These are phyloP conservation scores for Backusella tuberculispora DNA, from an alignment of 192 early-diverging fungal genomes.

Conservation along the genomic window DNA sequence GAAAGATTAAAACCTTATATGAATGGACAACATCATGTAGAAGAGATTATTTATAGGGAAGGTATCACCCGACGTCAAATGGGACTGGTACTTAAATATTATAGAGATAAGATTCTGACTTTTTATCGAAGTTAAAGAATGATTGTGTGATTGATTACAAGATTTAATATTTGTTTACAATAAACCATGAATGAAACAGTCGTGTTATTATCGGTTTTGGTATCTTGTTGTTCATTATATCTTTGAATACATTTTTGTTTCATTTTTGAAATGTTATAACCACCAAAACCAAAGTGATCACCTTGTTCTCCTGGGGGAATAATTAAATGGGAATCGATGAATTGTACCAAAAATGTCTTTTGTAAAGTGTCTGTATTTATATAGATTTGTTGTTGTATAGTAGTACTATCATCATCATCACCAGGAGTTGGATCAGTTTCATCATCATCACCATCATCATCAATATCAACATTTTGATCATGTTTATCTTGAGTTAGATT, in stretches of 20 bases:
- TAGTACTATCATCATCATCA: not conserved
- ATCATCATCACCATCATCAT: not conserved
- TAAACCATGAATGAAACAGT: not conserved
- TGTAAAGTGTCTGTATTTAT: not conserved
- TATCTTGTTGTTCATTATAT: not conserved
- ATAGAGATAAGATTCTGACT: constrained; percentile 38
- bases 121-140: constrained; percentile 32
- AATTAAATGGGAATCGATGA: not conserved
- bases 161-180: constrained; percentile 11
- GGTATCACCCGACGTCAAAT: constrained; percentile 47
- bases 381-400: not conserved
- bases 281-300: not conserved
- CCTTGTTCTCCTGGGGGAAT: not conserved
- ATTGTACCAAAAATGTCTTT: not conserved
- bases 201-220: not conserved
- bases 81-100: constrained; percentile 39
- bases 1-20: constrained; percentile 73
- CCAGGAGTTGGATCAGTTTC: not conserved
- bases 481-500: not conserved
- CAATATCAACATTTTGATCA: not conserved
- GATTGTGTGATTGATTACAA: not conserved
- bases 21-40: constrained; percentile 75
- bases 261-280: not conserved
- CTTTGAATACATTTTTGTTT: not conserved
- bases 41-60: constrained; percentile 78